Evolutionary conservation across 2,329 filamentous ascomycete species (phyloP).

Genomic region (Alternaria ventricosa): DNA sequence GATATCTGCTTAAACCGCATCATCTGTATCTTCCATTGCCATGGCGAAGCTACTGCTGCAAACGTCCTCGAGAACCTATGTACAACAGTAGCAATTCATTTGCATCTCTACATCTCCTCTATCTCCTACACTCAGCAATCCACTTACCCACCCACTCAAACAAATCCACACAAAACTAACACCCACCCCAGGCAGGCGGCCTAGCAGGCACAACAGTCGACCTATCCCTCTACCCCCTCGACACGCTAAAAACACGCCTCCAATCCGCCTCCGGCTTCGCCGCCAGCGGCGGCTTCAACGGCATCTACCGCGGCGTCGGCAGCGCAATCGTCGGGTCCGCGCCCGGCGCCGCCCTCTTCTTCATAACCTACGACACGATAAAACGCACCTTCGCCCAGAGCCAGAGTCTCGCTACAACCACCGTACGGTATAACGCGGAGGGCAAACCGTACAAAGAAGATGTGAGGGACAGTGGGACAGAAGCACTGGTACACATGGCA

Average conservation of each 20-base stretch:
- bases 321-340: constrained; percentile 89
- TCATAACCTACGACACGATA: constrained; percentile 86
- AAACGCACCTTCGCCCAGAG: constrained; percentile 51
- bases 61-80: no score
- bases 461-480: constrained; percentile 17
- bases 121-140: no score
- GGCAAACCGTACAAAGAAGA: constrained; percentile 36
- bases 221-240: constrained; percentile 94
- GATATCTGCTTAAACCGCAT: neutral
- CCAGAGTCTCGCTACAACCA: neutral
- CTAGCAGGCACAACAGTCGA: constrained; percentile 95
- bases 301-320: constrained; percentile 92
- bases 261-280: constrained; percentile 82
- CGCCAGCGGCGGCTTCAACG: constrained; percentile 83
- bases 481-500: constrained; percentile 71
- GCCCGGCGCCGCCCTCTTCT: constrained; percentile 94
- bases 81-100: neutral
- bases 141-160: no score
- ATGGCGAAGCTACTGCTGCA: neutral
- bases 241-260: constrained; percentile 97
- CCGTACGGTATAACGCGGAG: constrained; percentile 29
- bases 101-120: neutral
- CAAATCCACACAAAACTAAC: neutral
- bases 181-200: constrained; percentile 72
- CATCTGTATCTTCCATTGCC: neutral